Conservation (phyloP, 2,329 filamentous ascomycete genomes). For the Corynespora cassiicola region DNA sequence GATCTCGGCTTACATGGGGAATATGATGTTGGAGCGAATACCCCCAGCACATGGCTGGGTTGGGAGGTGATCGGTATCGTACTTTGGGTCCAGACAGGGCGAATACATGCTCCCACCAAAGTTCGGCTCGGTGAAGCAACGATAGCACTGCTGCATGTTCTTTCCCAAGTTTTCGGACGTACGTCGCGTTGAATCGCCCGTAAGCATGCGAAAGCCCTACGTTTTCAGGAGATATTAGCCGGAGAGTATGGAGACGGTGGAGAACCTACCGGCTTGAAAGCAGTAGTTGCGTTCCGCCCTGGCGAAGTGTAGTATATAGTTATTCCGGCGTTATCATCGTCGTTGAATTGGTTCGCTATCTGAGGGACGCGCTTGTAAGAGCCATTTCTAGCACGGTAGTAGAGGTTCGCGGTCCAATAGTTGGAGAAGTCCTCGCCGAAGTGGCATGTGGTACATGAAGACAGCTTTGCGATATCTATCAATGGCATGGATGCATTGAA, state of each 20-base stretch:
- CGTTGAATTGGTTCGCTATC: conserved; percentile 26
- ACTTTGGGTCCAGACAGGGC: conserved; percentile 25
- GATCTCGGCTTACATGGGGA: conserved; percentile 44
- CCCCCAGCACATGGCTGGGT: conserved; percentile 47
- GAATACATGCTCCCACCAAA: conserved; percentile 23
- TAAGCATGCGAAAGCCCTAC: conserved; percentile 30
- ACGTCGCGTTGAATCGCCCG: conserved; percentile 21
- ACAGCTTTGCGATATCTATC: conserved; percentile 17
- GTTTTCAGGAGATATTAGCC: neutral
- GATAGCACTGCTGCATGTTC: conserved; percentile 26
- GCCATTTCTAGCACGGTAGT: conserved; percentile 22
- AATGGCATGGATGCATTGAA: conserved; percentile 23
- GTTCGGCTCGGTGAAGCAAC: conserved; percentile 20
- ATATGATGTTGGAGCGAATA: conserved; percentile 54
- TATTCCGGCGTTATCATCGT: conserved; percentile 23
- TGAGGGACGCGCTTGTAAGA: conserved; percentile 20
- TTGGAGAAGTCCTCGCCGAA: conserved; percentile 19
- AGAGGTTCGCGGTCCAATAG: conserved; percentile 24
- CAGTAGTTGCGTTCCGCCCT: conserved; percentile 19
- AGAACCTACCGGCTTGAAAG: conserved; percentile 21
- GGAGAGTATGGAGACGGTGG: neutral
- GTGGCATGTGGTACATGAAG: conserved; percentile 26
- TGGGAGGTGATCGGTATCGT: conserved; percentile 47
- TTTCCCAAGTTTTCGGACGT: conserved; percentile 20
- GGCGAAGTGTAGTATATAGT: conserved; percentile 27